These are phyloP conservation scores for Penicillium soppii DNA, from an alignment of 495 filamentous ascomycete genomes.

Conservation along the genomic window DNA sequence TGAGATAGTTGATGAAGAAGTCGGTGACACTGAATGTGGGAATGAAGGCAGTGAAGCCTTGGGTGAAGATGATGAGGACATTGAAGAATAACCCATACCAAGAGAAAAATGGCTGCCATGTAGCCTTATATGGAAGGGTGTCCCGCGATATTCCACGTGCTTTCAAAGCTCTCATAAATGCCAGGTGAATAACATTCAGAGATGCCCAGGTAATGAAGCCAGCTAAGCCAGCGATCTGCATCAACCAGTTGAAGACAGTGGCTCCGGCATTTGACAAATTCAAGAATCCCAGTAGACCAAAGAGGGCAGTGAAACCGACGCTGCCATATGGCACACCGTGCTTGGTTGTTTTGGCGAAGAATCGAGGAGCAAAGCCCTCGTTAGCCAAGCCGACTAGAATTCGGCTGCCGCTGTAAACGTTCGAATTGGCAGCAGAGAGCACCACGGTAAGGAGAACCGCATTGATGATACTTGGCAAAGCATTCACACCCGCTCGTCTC, in stretches of 20 bases:
- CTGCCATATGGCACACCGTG: conserved; percentile 46
- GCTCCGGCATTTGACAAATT: conserved; percentile 33
- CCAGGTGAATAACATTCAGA: conserved; percentile 53
- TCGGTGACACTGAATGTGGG: conserved; percentile 50
- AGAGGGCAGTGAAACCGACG: conserved; percentile 41
- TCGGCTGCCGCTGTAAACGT: conserved; percentile 69
- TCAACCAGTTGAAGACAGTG: conserved; percentile 53
- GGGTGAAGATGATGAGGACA: conserved; percentile 59
- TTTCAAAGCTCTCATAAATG: conserved; percentile 53
- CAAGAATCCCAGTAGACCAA: conserved; percentile 46
- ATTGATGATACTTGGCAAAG: conserved; percentile 71
- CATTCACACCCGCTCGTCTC: conserved; percentile 57
- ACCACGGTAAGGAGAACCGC: conserved; percentile 67
- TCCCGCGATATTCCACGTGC: conserved; percentile 47
- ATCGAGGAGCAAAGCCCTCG: conserved; percentile 53
- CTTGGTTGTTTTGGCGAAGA: conserved; percentile 45
- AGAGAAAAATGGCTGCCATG: conserved; percentile 51
- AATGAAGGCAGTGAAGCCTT: conserved; percentile 65
- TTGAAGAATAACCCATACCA: conserved; percentile 60
- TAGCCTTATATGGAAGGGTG: conserved; percentile 52
- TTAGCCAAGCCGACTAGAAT: conserved; percentile 59
- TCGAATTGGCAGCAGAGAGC: conserved; percentile 69
- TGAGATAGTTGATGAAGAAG: conserved; percentile 57
- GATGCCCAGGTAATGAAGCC: conserved; percentile 61
- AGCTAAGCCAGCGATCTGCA: conserved; percentile 57